Evolutionary conservation across 2,329 filamentous ascomycete species (phyloP), one percentile per base, ranked within the genome.

Genomic region (Nigrograna mackinnonii): DNA sequence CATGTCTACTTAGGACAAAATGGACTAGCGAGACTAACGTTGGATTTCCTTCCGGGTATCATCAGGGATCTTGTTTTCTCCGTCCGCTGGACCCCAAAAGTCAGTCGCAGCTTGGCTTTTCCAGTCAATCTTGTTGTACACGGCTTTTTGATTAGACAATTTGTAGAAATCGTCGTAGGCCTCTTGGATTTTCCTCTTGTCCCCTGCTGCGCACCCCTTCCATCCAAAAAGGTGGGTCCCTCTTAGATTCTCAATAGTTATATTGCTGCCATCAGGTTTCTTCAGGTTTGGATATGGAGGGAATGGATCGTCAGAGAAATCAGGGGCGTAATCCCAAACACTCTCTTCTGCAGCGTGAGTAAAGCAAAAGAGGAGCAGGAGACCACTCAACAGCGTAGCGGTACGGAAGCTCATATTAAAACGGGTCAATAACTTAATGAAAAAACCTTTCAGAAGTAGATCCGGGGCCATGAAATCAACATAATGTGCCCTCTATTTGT

Each of bases 121-220:
- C 31, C 31, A 34, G 17, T 34, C 31, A 9, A 34, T 12, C 11
- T 34, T 34, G 12, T 13, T 18, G 3, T 34, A 34, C 3, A 18
- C 9, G 16, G 12, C 31, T 9, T 34, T 18, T 18, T n/a, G 3
- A 18, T 34, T n/a, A 17, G 16, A 12, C 31, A 34, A 13, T 16
- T 34, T 34, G 31, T 34, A 18, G 31, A 34, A 34, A 18, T 34
- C 31, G 16, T 34, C 17, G 31, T 34, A 34, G 13, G 31, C 17
- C 9, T 12, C 12, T 13, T 13, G 13, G 11, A 34, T 34, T 11
- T 13, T 18, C 12, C 17, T 18, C 17, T 12, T 16, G 11, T 12
- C 31, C 3, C 9, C 11, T 13, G 11, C 11, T 13, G 12, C 16
- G 31, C 31, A 34, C 11, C 31, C 31, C 17, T 34, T 12, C 12